Conservation (phyloP, 116 monocot genomes). For the Trichopus zeylanicus region DNA sequence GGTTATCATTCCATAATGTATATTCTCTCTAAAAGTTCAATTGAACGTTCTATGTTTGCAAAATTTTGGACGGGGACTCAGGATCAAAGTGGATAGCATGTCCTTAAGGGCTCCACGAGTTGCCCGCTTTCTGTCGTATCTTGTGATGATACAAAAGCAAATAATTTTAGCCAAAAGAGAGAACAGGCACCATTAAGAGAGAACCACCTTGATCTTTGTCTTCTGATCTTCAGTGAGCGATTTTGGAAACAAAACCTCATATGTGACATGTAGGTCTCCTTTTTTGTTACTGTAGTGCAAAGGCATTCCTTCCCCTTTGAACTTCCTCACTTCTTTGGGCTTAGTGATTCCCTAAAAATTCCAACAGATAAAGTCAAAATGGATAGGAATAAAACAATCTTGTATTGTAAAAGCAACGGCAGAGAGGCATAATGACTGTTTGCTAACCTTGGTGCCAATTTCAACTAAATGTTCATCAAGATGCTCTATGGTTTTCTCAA, state of each 20-base stretch:
- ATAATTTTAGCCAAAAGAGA: neutral
- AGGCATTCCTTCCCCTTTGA: conserved; percentile 99
- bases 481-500: conserved; percentile 86
- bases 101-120: no score
- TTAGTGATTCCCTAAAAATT: conserved; percentile 62
- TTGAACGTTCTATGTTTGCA: no score
- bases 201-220: conserved; percentile 60
- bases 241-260: conserved; percentile 76
- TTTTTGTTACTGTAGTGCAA: conserved; percentile 68
- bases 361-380: neutral
- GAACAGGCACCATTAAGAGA: conserved; percentile 31
- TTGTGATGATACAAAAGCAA: no score
- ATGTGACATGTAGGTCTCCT: conserved; percentile 80
- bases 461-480: conserved; percentile 72
- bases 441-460: conserved; percentile 69
- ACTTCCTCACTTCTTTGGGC: conserved; percentile 85
- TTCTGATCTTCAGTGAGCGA: conserved; percentile 85
- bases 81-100: no score
- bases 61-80: no score
- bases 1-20: no score
- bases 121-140: no score
- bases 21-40: no score
- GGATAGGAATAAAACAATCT: neutral
- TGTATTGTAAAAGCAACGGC: no score
- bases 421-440: neutral